Evolutionary conservation across 1,284 basidiomycete species (phyloP).

Genomic region (Rhodofomes roseus): DNA sequence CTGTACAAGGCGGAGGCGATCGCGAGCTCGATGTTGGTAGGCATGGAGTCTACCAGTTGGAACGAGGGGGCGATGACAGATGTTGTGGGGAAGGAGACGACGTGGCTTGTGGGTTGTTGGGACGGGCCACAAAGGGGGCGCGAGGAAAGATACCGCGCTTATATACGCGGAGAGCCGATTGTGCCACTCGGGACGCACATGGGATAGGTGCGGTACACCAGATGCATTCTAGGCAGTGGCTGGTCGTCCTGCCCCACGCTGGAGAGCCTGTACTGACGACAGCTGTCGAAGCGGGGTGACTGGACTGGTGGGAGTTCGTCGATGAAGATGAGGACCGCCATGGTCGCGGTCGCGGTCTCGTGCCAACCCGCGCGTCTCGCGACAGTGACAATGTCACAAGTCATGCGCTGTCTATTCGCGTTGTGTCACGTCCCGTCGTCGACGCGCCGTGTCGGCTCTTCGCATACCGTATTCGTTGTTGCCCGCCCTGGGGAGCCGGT

Average conservation of each 20-base stretch:
- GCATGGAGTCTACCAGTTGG: neutral
- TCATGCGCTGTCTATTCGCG: neutral
- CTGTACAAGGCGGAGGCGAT: conserved; percentile 8
- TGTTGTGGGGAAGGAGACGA: neutral
- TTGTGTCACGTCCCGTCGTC: neutral
- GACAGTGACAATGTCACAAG: neutral
- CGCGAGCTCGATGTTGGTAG: conserved; percentile 16
- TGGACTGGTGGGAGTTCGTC: neutral
- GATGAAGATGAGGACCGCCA: neutral
- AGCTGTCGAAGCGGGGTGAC: neutral
- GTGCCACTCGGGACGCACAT: neutral
- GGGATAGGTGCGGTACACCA: neutral
- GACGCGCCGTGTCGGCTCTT: no score
- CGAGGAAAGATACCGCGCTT: no score
- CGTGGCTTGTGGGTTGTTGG: neutral
- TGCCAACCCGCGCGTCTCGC: neutral
- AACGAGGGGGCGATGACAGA: neutral
- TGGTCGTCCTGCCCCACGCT: neutral
- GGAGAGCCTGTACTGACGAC: neutral
- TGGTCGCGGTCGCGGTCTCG: neutral
- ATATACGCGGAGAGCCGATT: neutral
- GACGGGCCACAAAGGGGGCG: neutral
- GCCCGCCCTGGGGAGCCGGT: no score
- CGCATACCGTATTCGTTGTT: neutral
- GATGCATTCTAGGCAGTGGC: neutral